A percentile compares a stretch with the other conserved stretches of the same genome.
Conservation (phyloP, 768 basidiomycete species). For the Lentinula sp. region DNA sequence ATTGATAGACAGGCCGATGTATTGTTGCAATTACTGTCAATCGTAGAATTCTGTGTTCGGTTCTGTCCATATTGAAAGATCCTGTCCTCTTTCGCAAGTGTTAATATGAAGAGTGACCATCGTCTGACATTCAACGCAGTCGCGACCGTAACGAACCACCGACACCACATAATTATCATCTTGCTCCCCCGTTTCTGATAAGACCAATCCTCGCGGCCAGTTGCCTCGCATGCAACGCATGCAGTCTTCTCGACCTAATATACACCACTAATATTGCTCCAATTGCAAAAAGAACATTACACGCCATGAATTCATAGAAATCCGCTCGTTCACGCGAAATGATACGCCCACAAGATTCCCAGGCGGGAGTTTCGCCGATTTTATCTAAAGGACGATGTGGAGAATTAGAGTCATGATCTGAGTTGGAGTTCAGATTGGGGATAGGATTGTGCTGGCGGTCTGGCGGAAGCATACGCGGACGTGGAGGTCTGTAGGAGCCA, state of each 20-base stretch:
- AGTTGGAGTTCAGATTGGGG: neutral
- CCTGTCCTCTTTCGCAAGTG: neutral
- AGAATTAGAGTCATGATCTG: neutral
- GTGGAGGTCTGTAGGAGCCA: slow-evolving; percentile 8
- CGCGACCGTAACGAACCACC: neutral
- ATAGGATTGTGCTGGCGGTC: slow-evolving; percentile 8
- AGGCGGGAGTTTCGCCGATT: slow-evolving; percentile 67
- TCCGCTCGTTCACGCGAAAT: slow-evolving; percentile 72
- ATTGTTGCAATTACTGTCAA: no score
- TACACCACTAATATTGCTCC: slow-evolving; percentile 63
- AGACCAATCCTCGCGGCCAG: slow-evolving; percentile 85
- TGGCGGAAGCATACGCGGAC: slow-evolving; percentile 5
- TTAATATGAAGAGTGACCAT: no score
- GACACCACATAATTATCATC: neutral
- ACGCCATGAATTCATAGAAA: slow-evolving; percentile 87
- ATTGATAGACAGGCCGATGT: no score
- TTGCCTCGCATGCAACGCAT: slow-evolving; percentile 70
- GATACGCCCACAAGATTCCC: slow-evolving; percentile 92
- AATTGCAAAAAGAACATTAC: slow-evolving; percentile 69
- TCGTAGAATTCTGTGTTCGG: no score
- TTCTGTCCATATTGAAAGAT: no score
- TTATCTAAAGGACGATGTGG: neutral
- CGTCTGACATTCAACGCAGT: neutral
- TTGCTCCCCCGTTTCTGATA: slow-evolving; percentile 32
- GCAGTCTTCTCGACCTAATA: slow-evolving; percentile 60